phyloP scores from a whole-genome alignment of 305 asterid genomes.

The Solanum chacoense region DNA sequence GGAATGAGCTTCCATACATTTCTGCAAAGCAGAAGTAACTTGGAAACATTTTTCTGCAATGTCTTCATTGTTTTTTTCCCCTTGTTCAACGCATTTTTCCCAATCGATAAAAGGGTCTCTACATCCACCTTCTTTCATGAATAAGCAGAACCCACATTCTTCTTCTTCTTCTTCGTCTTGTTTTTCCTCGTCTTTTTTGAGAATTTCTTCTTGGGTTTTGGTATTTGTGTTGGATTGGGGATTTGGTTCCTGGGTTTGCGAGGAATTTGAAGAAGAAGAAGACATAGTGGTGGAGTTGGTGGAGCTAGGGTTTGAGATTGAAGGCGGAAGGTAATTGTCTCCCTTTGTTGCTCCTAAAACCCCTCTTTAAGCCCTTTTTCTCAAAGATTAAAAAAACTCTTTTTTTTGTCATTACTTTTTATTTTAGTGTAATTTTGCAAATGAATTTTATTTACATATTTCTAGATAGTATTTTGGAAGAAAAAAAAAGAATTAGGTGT shows the following conservation, averaged over 20 bases:
- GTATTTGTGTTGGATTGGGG: background rate
- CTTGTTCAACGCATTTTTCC: slow-evolving; percentile 77
- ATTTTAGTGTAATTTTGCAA: background rate
- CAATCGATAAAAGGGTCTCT: slow-evolving; percentile 46
- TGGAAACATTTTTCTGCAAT: slow-evolving; percentile 51
- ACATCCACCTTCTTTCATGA: slow-evolving; percentile 79
- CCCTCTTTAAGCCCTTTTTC: background rate
- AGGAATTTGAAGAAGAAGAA: background rate
- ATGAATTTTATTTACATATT: background rate
- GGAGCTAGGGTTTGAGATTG: slow-evolving; percentile 17
- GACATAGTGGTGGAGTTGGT: slow-evolving; percentile 11
- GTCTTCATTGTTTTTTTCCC: slow-evolving; percentile 46
- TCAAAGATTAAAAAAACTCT: background rate
- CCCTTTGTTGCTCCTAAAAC: background rate
- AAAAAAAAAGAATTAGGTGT: too few species aligned
- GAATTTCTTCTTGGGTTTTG: background rate
- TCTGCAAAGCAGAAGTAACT: slow-evolving; percentile 43
- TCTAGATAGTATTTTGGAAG: background rate
- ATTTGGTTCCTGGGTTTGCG: background rate
- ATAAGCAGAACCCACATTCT: slow-evolving; percentile 72
- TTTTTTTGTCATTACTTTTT: background rate
- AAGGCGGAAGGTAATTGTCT: background rate
- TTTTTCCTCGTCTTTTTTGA: background rate
- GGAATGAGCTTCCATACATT: slow-evolving; percentile 67
- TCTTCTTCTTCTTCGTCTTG: slow-evolving; percentile 41